Base-by-base conservation (phyloP, 148 eudicot genomes). In the Dysphania ambrosioides region DNA sequence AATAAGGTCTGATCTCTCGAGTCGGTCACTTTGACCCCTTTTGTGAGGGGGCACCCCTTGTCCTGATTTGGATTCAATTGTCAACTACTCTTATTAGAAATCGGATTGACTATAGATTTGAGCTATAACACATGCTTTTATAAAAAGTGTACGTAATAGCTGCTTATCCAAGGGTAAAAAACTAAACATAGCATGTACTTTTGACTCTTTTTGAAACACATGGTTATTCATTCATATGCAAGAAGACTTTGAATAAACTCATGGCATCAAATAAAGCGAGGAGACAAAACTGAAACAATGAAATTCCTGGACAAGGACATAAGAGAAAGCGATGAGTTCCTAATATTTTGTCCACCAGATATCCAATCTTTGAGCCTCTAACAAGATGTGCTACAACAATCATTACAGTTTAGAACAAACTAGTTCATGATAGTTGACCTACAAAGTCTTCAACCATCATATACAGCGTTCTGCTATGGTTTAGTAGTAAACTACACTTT, bases 361-460 rank as follows among this genome's bases (percentile, higher is more conserved):
- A 4, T 15, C 69, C 66, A 21, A 58, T 16, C 13, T 16, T 15
- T 55, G 30, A 75, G 29, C 27, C 27, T 30, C 34, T 10, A 19
- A 26, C 47, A 53, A 75, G 49, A 57, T 57, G 66, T 32, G 63
- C 57, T 31, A 21, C 3, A 27, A 26, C 53, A 76, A 76, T 76
- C 58, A 68, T 57, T 38, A 55, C 67, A 30, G 65, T 30, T 29
- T 29, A 76, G 73, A 77, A 60, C 51, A 44, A 77, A 47, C 21
- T 21, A 61, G 70, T 32, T 32, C 51, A 59, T 59, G 64, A 69
- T 32, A 69, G 73, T 70, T 69, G 79, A 70, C 74, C 73, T 76
- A 58, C 30, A n/a, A n/a, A n/a, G n/a, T n/a, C n/a, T n/a, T n/a
- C n/a, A n/a, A 58, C 30, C n/a, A 30, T 47, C 79, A 76, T 71